phyloP scores from a whole-genome alignment of 2,329 filamentous ascomycete species.

The Aspergillus aculeatus region DNA sequence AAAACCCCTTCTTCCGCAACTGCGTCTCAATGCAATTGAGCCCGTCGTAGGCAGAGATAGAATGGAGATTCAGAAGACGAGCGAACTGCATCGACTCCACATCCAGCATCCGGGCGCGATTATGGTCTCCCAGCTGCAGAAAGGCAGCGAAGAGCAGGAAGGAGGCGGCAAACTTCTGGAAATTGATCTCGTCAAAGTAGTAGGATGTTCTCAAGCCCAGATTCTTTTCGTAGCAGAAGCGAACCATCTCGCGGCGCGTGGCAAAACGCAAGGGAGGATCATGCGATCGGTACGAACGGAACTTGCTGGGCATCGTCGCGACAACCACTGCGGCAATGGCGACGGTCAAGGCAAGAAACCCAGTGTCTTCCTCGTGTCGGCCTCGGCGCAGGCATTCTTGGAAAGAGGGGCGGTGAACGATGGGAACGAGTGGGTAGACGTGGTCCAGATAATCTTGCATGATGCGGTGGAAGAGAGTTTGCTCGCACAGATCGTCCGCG shows the following conservation, averaged over 20 bases:
- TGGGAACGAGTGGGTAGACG: slow-evolving; percentile 16
- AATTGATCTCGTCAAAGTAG: slow-evolving; percentile 25
- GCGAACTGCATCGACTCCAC: slow-evolving; percentile 38
- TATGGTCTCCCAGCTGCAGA: slow-evolving; percentile 38
- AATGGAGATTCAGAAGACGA: slow-evolving; percentile 31
- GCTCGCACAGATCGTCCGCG: slow-evolving; percentile 15
- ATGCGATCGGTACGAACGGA: slow-evolving; percentile 10
- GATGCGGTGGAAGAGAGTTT: slow-evolving; percentile 11
- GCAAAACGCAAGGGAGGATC: slow-evolving; percentile 5
- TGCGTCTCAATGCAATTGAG: slow-evolving; percentile 36
- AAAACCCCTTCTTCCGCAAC: slow-evolving; percentile 40
- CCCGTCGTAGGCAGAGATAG: slow-evolving; percentile 31
- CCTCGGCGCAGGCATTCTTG: slow-evolving; percentile 7
- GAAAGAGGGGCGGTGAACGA: slow-evolving; percentile 18
- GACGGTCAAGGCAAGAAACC: slow-evolving; percentile 10
- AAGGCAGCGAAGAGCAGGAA: slow-evolving; percentile 35
- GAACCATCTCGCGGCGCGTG: slow-evolving; percentile 14
- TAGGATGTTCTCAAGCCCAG: slow-evolving; percentile 9
- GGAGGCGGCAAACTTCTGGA: slow-evolving; percentile 37
- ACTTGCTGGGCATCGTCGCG: slow-evolving; percentile 14
- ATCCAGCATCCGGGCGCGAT: slow-evolving; percentile 38
- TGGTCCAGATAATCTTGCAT: slow-evolving; percentile 19
- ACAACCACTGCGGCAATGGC: slow-evolving; percentile 16
- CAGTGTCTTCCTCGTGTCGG: slow-evolving; percentile 9
- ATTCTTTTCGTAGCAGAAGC: slow-evolving; percentile 13